Evolutionary conservation across 148 eudicot species (phyloP).

Genomic region (Bassia scoparia): DNA sequence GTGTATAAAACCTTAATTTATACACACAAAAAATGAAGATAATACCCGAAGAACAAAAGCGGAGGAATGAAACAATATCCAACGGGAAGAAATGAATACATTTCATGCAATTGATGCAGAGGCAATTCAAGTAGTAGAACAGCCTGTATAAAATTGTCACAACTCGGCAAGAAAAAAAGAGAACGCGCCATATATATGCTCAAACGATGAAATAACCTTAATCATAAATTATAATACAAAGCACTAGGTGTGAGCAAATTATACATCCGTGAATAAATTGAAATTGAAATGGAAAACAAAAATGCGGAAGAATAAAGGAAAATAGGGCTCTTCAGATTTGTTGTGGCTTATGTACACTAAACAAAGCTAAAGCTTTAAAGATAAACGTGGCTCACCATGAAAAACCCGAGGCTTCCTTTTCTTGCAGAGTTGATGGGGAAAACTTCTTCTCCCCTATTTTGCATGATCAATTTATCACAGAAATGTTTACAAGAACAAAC

Average conservation of each 20-base stretch:
- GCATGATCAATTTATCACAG: constrained; percentile 16
- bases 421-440: constrained; percentile 12
- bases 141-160: neutral
- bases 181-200: neutral
- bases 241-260: neutral
- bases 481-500: constrained; percentile 28
- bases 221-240: constrained; percentile 13
- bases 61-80: too few relatives aligned
- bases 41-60: too few relatives aligned
- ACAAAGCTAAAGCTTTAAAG: constrained; percentile 13
- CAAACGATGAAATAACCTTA: neutral
- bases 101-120: neutral
- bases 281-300: constrained; percentile 16
- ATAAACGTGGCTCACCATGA: constrained; percentile 22
- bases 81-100: neutral
- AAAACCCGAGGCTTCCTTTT: neutral
- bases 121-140: too few relatives aligned
- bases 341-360: constrained; percentile 25
- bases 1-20: too few relatives aligned
- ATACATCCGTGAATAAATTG: constrained; percentile 17
- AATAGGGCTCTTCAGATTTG: constrained; percentile 12
- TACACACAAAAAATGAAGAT: too few relatives aligned
- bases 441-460: constrained; percentile 8
- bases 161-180: neutral
- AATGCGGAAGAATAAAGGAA: constrained; percentile 8